Evolutionary conservation across 257 asterid genomes (phyloP).

Genomic region (Nicotiana obtusifolia): DNA sequence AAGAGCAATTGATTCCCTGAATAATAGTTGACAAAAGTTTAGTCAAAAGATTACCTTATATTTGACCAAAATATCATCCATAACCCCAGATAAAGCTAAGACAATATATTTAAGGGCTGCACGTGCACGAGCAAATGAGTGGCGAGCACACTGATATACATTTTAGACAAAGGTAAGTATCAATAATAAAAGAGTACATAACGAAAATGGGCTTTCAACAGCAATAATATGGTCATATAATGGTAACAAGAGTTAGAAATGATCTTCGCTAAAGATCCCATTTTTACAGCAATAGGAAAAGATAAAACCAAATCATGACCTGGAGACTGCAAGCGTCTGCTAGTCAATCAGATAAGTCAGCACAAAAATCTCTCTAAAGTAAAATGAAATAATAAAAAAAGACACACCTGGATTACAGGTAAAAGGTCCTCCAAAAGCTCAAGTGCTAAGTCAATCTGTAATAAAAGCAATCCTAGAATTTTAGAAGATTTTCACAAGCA

Average conservation of each 20-base stretch:
- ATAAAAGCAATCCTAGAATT: conserved; percentile 10
- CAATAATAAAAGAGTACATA: background rate
- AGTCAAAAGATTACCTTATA: conserved; percentile 54
- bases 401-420: conserved; percentile 75
- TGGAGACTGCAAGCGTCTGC: background rate
- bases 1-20: background rate
- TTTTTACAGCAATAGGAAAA: background rate
- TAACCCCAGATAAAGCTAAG: conserved; percentile 81
- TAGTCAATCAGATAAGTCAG: background rate
- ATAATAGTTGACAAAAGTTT: background rate
- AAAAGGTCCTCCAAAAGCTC: conserved; percentile 96
- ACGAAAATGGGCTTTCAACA: conserved; percentile 15
- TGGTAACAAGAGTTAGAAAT: background rate
- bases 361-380: background rate
- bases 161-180: background rate
- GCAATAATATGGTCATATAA: conserved; percentile 19
- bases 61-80: conserved; percentile 80
- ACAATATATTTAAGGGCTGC: conserved; percentile 89
- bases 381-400: background rate
- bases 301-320: background rate
- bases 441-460: conserved; percentile 78
- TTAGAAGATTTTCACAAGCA: background rate
- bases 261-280: background rate
- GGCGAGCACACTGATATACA: conserved; percentile 58
- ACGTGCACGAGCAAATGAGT: conserved; percentile 67